Conservation (phyloP, 208 protist species). For the Acanthamoeba lenticulata region DNA sequence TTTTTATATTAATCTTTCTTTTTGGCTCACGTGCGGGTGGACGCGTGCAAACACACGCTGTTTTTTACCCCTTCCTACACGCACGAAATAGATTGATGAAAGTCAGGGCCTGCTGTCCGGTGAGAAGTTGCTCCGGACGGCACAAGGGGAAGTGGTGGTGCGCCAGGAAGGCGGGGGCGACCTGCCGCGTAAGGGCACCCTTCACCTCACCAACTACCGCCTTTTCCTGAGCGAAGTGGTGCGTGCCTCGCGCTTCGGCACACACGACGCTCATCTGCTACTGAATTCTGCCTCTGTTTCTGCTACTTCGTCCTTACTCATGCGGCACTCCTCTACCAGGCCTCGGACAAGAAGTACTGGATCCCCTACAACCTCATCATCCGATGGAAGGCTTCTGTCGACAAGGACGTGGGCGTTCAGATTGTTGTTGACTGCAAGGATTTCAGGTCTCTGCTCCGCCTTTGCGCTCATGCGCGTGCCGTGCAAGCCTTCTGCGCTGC, state of each 20-base stretch:
- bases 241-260: too few species aligned
- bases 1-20: too few species aligned
- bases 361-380: constrained; percentile 47
- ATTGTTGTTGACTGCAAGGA: constrained; percentile 42
- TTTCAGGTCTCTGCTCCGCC: neutral
- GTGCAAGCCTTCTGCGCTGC: neutral
- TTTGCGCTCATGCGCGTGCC: neutral
- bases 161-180: constrained; percentile 33
- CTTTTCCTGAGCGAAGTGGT: constrained; percentile 33
- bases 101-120: constrained; percentile 28
- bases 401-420: neutral
- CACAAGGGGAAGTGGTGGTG: constrained; percentile 15
- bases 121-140: constrained; percentile 12
- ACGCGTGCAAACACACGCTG: neutral
- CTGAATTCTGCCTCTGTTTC: neutral
- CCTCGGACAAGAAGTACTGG: constrained; percentile 20
- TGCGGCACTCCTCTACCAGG: neutral
- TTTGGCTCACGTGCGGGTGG: too few species aligned
- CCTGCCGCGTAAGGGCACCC: constrained; percentile 27
- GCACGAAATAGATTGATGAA: constrained; percentile 10
- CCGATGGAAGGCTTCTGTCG: neutral
- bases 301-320: neutral
- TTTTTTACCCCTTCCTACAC: neutral
- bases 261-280: too few species aligned
- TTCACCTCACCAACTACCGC: constrained; percentile 48